Evolutionary conservation across 2,329 filamentous ascomycete species (phyloP).

Genomic region (Clarireedia homoeocarpa): DNA sequence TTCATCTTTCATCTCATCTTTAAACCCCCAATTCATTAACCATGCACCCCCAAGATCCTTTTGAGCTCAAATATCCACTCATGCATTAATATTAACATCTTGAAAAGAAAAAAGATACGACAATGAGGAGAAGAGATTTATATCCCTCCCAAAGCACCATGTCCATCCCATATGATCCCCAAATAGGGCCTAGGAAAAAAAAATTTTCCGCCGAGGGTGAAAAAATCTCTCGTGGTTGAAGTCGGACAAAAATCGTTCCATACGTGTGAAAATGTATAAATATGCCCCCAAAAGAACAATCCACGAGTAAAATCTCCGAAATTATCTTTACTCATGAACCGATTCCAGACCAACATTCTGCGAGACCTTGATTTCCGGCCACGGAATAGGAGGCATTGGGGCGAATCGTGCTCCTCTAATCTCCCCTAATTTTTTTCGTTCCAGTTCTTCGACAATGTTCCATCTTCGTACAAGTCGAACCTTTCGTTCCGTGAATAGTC

Average conservation of each 20-base stretch:
- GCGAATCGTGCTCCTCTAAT: conserved; percentile 38
- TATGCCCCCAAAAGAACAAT: background rate
- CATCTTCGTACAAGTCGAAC: conserved; percentile 41
- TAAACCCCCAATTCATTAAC: background rate
- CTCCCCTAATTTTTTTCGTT: conserved; percentile 44
- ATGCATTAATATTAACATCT: no score
- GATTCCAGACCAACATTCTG: conserved; percentile 15
- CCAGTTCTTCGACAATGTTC: conserved; percentile 44
- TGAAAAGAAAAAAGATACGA: no score
- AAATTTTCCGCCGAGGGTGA: no score
- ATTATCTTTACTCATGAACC: conserved; percentile 15
- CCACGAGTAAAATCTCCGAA: background rate
- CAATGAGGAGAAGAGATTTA: no score
- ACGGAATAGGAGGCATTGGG: conserved; percentile 32
- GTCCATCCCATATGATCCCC: no score
- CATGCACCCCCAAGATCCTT: background rate
- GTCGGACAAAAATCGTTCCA: no score
- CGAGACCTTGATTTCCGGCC: conserved; percentile 27
- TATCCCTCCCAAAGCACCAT: no score
- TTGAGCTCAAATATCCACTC: no score
- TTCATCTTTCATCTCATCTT: background rate
- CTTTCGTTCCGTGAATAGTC: conserved; percentile 39
- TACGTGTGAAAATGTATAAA: background rate
- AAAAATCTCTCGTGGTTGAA: no score
- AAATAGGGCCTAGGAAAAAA: no score